Evolutionary conservation across 345 rosid genomes (phyloP), one percentile per base, ranked within the genome.

Genomic region (Syzygium aromaticum): DNA sequence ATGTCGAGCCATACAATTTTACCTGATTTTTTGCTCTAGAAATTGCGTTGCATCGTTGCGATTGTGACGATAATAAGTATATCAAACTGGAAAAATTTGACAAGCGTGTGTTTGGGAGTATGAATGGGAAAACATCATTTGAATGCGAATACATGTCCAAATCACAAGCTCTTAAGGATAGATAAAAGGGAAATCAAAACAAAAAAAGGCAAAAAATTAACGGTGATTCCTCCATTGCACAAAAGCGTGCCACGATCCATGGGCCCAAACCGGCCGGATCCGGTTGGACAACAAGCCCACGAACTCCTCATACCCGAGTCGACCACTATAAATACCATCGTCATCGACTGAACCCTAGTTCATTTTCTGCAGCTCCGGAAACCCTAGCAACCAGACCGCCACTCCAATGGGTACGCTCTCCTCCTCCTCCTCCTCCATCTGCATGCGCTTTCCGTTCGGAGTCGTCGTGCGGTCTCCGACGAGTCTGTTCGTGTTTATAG

Each of bases 341-440:
- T 21, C 49, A 73, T 38, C 25, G 49, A 5, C 14, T 22, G 30
- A 30, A 77, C 63, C 84, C 23, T 33, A 40, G 52, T 9, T 54
- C 84, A 77, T 28, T 38, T 49, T 53, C 25, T 54, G 52, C 51
- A 33, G 82, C 82, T 33, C 14, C 49, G 82, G 82, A 52, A 87
- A 59, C 86, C 86, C 88, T 84, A 84, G 86, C 86, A 33, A n/a
- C 88, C 64, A 15, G 57, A 84, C 86, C 57, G 85, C 51, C 59
- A 78, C 52, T 12, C 64, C 83, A 61, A 87, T 83, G 88, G 88
- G 86, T 87, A 51, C 46, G 46, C 30, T 57, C 28, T 43, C 27
- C 46, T 38, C 23, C 52, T 28, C 25, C 56, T 8, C 83, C 57
- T 8, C 27, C 77, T 51, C 51, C 53, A 21, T 38, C 80, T 38